Evolutionary conservation across 78 protist species (phyloP).

Genomic region (Emiliania huxleyi): DNA sequence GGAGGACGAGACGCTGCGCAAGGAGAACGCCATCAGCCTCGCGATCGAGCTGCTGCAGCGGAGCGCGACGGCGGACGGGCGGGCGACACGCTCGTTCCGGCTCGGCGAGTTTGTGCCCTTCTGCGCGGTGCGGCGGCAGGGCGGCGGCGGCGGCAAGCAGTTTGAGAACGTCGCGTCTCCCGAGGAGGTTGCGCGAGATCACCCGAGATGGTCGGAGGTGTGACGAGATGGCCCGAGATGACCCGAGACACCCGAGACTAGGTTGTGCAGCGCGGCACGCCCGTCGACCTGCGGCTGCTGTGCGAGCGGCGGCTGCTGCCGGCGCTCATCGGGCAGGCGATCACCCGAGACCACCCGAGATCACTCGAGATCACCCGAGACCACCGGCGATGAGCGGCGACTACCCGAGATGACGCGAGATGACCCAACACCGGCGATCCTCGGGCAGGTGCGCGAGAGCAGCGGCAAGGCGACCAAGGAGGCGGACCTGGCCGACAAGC

Average conservation of each 20-base stretch:
- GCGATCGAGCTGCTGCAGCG: too few species aligned
- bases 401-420: too few species aligned
- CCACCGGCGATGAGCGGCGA: background rate
- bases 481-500: background rate
- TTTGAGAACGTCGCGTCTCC: too few species aligned
- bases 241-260: too few species aligned
- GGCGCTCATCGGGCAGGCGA: background rate
- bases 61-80: background rate
- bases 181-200: too few species aligned
- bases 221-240: too few species aligned
- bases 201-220: too few species aligned
- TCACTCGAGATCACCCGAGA: too few species aligned
- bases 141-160: background rate
- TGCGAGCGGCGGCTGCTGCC: background rate
- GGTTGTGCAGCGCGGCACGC: too few species aligned
- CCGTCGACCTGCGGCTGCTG: background rate
- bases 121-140: background rate
- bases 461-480: background rate
- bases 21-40: background rate
- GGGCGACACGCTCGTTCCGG: background rate
- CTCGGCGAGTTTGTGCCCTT: background rate
- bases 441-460: background rate
- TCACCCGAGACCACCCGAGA: too few species aligned
- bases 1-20: background rate
- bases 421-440: too few species aligned